Conservation (phyloP, 805 yeast genomes). For the Peterozyma toletana region DNA sequence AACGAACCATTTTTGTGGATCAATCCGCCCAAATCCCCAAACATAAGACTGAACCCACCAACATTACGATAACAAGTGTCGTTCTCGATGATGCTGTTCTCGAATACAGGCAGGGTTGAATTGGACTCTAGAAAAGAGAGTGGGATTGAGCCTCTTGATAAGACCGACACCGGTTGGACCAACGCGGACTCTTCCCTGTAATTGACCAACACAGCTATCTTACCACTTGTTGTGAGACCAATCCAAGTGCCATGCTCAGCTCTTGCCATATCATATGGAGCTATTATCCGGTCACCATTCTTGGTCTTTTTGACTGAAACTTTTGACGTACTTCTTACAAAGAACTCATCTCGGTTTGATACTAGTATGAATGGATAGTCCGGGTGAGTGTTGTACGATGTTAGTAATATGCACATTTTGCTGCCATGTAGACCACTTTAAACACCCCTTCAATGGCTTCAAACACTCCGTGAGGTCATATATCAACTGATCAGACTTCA, state of each 20-base stretch:
- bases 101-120: constrained; percentile 15
- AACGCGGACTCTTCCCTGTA: constrained; percentile 39
- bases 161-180: constrained; percentile 11
- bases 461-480: no score
- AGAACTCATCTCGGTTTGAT: constrained; percentile 85
- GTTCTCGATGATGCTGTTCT: constrained; percentile 24
- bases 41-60: constrained; percentile 60
- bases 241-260: constrained; percentile 88
- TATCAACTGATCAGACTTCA: no score
- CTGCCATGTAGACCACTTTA: not conserved
- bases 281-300: constrained; percentile 27
- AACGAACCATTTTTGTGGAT: constrained; percentile 21
- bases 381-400: constrained; percentile 67
- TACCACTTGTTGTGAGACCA: constrained; percentile 53
- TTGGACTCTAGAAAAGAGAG: constrained; percentile 5
- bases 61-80: constrained; percentile 41
- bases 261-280: constrained; percentile 71
- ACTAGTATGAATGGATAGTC: constrained; percentile 68
- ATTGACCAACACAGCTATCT: constrained; percentile 70
- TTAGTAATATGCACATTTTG: constrained; percentile 41
- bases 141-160: constrained; percentile 42
- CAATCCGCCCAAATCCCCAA: constrained; percentile 34
- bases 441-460: no score
- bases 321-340: constrained; percentile 62
- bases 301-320: constrained; percentile 25